These are phyloP conservation scores for Moricandia arvensis DNA, from an alignment of 345 rosid species.

Conservation along the genomic window DNA sequence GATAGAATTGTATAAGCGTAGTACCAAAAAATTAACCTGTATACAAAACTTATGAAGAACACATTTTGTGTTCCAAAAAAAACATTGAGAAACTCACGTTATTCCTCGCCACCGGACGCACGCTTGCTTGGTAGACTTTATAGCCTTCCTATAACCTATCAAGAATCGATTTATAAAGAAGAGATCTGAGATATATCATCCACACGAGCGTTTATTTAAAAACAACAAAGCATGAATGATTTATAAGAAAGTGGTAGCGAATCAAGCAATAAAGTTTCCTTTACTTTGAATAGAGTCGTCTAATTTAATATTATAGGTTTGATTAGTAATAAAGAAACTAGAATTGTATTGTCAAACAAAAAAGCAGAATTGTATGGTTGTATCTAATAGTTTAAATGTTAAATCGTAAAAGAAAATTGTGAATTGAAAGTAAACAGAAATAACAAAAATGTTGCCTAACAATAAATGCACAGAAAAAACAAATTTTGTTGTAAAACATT, in stretches of 20 bases:
- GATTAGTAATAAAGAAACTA: not conserved
- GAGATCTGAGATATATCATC: slow-evolving; percentile 17
- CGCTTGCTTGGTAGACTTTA: slow-evolving; percentile 25
- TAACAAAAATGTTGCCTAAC: not conserved
- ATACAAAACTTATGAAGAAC: not conserved
- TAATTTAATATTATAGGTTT: not conserved
- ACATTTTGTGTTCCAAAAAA: not conserved
- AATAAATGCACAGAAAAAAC: too few relatives aligned
- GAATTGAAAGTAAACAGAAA: not conserved
- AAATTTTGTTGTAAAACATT: too few relatives aligned
- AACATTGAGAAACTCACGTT: slow-evolving; percentile 2
- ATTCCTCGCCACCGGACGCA: slow-evolving; percentile 18
- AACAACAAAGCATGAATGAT: slow-evolving; percentile 4
- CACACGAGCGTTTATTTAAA: slow-evolving; percentile 28
- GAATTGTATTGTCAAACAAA: not conserved
- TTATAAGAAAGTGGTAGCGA: slow-evolving; percentile 20
- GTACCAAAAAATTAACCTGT: too few relatives aligned
- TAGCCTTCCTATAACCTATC: slow-evolving; percentile 25
- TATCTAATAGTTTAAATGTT: not conserved
- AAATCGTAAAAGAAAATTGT: not conserved
- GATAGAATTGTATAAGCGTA: too few relatives aligned
- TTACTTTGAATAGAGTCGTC: slow-evolving; percentile 7
- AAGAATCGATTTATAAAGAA: slow-evolving; percentile 28
- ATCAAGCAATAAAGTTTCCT: slow-evolving; percentile 24
- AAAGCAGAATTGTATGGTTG: not conserved